Evolutionary conservation across 768 basidiomycete genomes (phyloP).

Genomic region (Hydnomerulius pinastri): DNA sequence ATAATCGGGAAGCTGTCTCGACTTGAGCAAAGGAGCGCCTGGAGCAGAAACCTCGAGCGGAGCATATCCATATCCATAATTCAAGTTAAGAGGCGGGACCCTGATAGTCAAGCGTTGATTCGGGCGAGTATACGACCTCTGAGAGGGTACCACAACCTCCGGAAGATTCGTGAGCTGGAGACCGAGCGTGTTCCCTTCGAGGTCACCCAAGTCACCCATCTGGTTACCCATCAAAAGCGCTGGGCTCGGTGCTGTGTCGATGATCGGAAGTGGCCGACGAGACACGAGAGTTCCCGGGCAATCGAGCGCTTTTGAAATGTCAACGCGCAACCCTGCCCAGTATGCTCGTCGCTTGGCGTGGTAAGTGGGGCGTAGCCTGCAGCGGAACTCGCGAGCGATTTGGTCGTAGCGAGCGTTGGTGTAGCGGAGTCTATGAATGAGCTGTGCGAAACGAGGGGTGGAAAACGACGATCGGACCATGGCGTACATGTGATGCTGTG

Average conservation of each 20-base stretch:
- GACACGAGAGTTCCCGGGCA: conserved; percentile 45
- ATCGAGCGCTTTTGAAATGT: conserved; percentile 41
- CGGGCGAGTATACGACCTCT: background rate
- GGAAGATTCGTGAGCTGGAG: conserved; percentile 6
- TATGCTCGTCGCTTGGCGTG: conserved; percentile 53
- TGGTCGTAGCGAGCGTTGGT: conserved; percentile 44
- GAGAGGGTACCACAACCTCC: conserved; percentile 4
- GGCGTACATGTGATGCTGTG: conserved; percentile 5
- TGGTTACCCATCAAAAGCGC: background rate
- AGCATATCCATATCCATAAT: background rate
- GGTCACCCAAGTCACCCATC: background rate
- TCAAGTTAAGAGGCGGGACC: conserved; percentile 2
- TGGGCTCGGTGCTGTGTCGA: conserved; percentile 27
- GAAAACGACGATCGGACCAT: conserved; percentile 27
- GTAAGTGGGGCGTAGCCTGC: conserved; percentile 35
- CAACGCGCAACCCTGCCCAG: conserved; percentile 45
- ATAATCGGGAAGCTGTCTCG: conserved; percentile 28
- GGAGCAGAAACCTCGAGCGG: conserved; percentile 10
- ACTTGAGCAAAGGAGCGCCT: conserved; percentile 26
- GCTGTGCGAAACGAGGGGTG: conserved; percentile 31
- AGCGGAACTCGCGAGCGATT: conserved; percentile 42
- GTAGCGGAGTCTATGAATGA: conserved; percentile 41
- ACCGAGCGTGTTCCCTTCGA: background rate
- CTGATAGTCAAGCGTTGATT: conserved; percentile 3
- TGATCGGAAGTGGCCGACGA: conserved; percentile 38